Evolutionary conservation across 2,329 filamentous ascomycete species (phyloP).

Genomic region (Stachybotrys echinatus): DNA sequence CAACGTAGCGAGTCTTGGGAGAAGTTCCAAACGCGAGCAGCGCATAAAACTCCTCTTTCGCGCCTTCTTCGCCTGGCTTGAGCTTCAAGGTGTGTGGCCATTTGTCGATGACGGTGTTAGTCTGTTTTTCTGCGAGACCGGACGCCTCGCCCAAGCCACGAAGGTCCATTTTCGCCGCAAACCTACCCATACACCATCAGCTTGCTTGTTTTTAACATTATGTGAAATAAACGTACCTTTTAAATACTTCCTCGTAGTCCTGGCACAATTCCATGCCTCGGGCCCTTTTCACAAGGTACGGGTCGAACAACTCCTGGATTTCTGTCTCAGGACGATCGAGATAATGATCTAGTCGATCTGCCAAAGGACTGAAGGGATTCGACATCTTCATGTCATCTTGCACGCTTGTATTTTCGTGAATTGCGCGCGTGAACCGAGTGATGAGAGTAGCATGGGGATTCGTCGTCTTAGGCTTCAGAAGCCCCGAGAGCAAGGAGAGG

Average conservation of each 20-base stretch:
- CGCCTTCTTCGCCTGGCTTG: background rate
- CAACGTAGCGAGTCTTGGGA: background rate
- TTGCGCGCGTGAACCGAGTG: background rate
- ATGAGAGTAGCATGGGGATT: background rate
- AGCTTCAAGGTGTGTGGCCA: background rate
- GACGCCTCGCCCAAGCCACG: background rate
- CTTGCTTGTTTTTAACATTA: no score
- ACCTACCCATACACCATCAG: background rate
- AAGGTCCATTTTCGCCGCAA: background rate
- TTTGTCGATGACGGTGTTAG: background rate
- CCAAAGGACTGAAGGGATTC: background rate
- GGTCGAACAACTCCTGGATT: no score
- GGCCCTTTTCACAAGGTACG: no score
- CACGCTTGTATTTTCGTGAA: background rate
- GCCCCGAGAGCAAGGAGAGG: background rate
- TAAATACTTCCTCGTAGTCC: no score
- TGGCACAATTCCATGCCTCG: no score
- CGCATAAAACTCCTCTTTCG: background rate
- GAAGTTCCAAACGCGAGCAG: background rate
- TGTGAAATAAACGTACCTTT: no score
- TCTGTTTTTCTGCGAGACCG: background rate
- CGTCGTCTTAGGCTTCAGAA: background rate
- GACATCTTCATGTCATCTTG: background rate
- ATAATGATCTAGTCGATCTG: background rate
- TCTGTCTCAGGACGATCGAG: no score